A percentile compares a stretch with the other conserved stretches of the same genome.
Evolutionary conservation across 768 basidiomycete genomes (phyloP).

Genomic region (Imleria badia): DNA sequence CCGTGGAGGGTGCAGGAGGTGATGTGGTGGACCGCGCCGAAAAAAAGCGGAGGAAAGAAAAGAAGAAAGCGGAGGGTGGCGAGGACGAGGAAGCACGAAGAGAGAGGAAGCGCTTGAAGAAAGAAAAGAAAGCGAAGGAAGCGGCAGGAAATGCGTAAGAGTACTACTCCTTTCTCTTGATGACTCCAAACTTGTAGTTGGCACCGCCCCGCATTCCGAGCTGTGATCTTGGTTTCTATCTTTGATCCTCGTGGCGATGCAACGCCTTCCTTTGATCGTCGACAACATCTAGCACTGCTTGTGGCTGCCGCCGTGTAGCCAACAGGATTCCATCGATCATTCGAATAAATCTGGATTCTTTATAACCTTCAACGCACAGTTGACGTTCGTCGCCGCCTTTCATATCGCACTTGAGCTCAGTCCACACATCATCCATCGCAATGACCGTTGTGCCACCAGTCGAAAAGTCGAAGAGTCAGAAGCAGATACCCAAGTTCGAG

Average conservation of each 20-base stretch:
- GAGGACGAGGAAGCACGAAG: constrained; percentile 59
- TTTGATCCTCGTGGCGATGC: constrained; percentile 13
- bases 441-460: constrained; percentile 8
- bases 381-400: neutral
- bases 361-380: neutral
- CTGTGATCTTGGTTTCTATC: constrained; percentile 8
- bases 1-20: constrained; percentile 32
- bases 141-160: constrained; percentile 32
- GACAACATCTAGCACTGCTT: constrained; percentile 3
- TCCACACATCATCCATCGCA: neutral
- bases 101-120: constrained; percentile 65
- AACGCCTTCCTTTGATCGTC: neutral
- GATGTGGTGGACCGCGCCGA: constrained; percentile 54
- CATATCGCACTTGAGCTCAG: neutral
- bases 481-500: constrained; percentile 73
- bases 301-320: neutral
- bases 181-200: neutral
- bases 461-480: constrained; percentile 45
- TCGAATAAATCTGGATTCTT: neutral
- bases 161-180: neutral
- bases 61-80: constrained; percentile 43
- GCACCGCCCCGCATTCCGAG: neutral
- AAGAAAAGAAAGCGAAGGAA: constrained; percentile 62
- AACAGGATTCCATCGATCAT: constrained; percentile 16
- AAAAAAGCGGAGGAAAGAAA: constrained; percentile 62